These are phyloP conservation scores for Escovopsis sp. DNA, from an alignment of 2,329 filamentous ascomycete species.

Conservation along the genomic window DNA sequence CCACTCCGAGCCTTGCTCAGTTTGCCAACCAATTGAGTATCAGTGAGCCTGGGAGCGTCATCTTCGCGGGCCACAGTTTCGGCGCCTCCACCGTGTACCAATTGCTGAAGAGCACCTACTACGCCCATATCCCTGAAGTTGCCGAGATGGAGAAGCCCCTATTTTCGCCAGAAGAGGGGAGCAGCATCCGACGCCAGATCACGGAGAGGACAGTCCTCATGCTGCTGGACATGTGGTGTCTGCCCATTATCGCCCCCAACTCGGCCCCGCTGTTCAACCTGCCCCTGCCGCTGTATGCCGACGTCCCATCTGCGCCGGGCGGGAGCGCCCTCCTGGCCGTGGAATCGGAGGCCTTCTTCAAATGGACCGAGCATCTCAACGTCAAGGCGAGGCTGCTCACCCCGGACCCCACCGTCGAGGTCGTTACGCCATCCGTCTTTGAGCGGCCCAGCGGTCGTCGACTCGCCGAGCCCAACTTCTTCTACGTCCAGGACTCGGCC, in stretches of 20 bases:
- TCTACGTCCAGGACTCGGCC: constrained; percentile 58
- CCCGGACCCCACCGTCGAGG: constrained; percentile 30
- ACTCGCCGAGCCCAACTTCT: constrained; percentile 48
- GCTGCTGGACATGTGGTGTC: constrained; percentile 69
- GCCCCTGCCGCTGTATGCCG: constrained; percentile 56
- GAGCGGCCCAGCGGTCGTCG: constrained; percentile 27
- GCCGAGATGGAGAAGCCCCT: constrained; percentile 39
- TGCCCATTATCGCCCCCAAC: constrained; percentile 50
- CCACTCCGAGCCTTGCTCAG: constrained; percentile 34
- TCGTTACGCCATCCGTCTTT: constrained; percentile 27
- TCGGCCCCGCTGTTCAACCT: constrained; percentile 53
- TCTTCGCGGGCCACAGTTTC: constrained; percentile 70
- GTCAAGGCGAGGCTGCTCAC: constrained; percentile 53
- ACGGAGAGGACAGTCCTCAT: constrained; percentile 51
- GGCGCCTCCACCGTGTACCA: constrained; percentile 62
- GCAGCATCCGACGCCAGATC: constrained; percentile 48
- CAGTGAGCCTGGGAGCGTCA: constrained; percentile 54
- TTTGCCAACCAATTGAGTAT: constrained; percentile 52
- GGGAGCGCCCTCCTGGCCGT: constrained; percentile 52
- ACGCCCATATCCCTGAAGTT: constrained; percentile 36
- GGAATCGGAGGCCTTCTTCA: constrained; percentile 63
- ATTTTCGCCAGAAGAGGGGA: constrained; percentile 41
- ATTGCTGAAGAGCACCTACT: constrained; percentile 66
- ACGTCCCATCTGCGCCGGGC: constrained; percentile 32
- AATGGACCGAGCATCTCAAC: constrained; percentile 60